phyloP scores from a whole-genome alignment of 495 filamentous ascomycete genomes.

The Aspergillus nanangensis region DNA sequence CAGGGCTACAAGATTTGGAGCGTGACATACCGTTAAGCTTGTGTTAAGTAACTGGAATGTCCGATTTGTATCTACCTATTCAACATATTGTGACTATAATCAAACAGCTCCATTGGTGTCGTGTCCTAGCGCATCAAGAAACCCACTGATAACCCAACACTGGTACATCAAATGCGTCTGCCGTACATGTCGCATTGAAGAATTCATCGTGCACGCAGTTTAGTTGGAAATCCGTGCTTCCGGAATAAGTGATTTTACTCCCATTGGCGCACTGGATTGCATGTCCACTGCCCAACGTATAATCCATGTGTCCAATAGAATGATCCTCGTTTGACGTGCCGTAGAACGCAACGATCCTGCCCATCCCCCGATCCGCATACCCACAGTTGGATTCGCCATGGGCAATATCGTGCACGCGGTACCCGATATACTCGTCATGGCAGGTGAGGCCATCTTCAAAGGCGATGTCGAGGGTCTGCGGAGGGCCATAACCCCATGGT shows the following conservation, averaged over 20 bases:
- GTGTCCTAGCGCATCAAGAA: slow-evolving; percentile 3
- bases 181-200: slow-evolving; percentile 32
- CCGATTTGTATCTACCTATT: too few relatives aligned
- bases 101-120: too few relatives aligned
- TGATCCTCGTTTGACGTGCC: slow-evolving; percentile 20
- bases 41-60: too few relatives aligned
- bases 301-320: slow-evolving; percentile 25
- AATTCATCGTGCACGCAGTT: slow-evolving; percentile 24
- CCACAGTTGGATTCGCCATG: slow-evolving; percentile 31
- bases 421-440: slow-evolving; percentile 32
- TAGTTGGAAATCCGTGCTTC: slow-evolving; percentile 23
- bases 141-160: slow-evolving; percentile 30
- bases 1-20: slow-evolving; percentile 37
- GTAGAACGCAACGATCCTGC: slow-evolving; percentile 31
- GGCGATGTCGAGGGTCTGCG: slow-evolving; percentile 26
- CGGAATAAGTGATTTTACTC: slow-evolving; percentile 30
- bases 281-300: slow-evolving; percentile 30
- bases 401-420: slow-evolving; percentile 32
- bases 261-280: slow-evolving; percentile 29
- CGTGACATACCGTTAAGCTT: slow-evolving; percentile 37
- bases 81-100: too few relatives aligned
- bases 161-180: slow-evolving; percentile 25
- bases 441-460: slow-evolving; percentile 31
- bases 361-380: slow-evolving; percentile 26
- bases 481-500: slow-evolving; percentile 32